Evolutionary conservation across 1,284 basidiomycete species (phyloP), one percentile per base, ranked within the genome.

Genomic region (Prillingera fragicola): DNA sequence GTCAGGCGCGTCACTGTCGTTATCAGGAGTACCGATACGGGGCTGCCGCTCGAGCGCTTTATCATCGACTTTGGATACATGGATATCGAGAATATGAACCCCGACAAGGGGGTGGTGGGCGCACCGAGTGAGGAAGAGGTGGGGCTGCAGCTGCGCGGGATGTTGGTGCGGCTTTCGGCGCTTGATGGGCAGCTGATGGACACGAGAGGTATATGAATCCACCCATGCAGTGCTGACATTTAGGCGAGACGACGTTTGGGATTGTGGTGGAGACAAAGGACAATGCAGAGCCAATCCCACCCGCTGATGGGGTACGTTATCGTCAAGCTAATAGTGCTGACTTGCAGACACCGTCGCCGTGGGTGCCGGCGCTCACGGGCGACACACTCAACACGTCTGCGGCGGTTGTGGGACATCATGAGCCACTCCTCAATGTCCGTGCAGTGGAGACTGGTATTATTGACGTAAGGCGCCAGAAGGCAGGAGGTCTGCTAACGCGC

Each of bases 391-490:
- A 38, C 21, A 22, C 51, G 0, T 27, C 31, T 8, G 27, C 54
- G 37, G 15, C 61, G 52, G 12, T 41, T 47, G 43, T 45, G 2
- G 53, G 49, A 10, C 55, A 56, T 5, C 61, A 64, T 36, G 65
- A 64, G 44, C 64, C 67, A 4, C 38, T 69, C 74, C 84, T 74
- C 69, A 87, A 52, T 75, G 86, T 69, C n/a, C 63, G 65, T 23
- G 83, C 84, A 7, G 82, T 90, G 6, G 85, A 88, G 59, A 90
- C 87, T 3, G 87, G 87, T 3, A 80, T 91, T 26, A 81, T 91
- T 41, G 87, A 85, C 65, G 87, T 84, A 63, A 64, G 81, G 65
- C 7, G 1, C 1, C 27, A 28, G 15, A 28, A 10, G 15, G 15
- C 27, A 28, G 15, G 10, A 28, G 15, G 10, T 10, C 10, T n/a